Evolutionary conservation across 176 grass and related monocot species (phyloP).

Genomic region (Aegilops tauschii): DNA sequence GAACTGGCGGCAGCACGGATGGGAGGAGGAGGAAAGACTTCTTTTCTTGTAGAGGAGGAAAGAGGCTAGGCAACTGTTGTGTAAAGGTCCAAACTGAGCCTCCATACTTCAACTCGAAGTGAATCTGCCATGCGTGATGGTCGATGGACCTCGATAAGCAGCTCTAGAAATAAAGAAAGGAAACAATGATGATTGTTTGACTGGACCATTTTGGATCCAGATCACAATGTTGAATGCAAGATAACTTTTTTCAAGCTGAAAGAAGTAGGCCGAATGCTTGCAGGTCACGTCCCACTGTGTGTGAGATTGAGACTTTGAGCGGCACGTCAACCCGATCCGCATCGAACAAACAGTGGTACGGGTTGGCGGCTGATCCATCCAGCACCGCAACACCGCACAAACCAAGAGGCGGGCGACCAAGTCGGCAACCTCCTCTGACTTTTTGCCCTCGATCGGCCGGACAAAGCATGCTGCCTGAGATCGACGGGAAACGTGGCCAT

Average conservation of each 20-base stretch:
- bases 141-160: not conserved
- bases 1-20: rapidly evolving
- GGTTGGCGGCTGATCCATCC: not conserved
- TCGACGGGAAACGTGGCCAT: not conserved
- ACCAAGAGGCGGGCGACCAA: not conserved
- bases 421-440: not conserved
- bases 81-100: too few species aligned
- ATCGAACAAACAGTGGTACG: not conserved
- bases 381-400: not conserved
- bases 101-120: not conserved
- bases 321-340: not conserved
- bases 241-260: not conserved
- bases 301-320: not conserved
- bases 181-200: not conserved
- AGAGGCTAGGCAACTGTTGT: too few species aligned
- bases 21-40: too few species aligned
- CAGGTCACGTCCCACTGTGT: not conserved
- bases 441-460: not conserved
- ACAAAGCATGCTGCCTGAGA: not conserved
- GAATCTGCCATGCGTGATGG: not conserved
- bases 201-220: not conserved
- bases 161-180: not conserved
- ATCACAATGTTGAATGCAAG: not conserved
- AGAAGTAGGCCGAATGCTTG: not conserved
- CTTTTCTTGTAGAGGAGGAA: too few species aligned